These are phyloP conservation scores for Fusarium miscanthi DNA, from an alignment of 2,329 filamentous ascomycete species.

Conservation along the genomic window DNA sequence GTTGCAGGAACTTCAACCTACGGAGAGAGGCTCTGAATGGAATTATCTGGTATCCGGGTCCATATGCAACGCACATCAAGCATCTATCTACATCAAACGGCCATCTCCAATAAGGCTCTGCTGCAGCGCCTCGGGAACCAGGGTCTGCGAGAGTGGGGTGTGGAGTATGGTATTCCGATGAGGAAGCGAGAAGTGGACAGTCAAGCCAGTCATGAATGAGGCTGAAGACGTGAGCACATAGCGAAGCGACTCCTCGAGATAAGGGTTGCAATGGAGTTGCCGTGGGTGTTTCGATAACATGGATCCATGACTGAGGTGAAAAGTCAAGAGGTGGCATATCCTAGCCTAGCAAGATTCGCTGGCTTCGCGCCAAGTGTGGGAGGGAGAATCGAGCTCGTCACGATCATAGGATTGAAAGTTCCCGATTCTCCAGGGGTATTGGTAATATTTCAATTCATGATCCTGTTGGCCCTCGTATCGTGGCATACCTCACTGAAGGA, in stretches of 20 bases:
- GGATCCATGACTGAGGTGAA: constrained; percentile 1
- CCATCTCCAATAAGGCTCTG: constrained; percentile 38
- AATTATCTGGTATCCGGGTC: constrained; percentile 17
- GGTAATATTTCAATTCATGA: constrained; percentile 7
- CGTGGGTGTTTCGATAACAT: constrained; percentile 22
- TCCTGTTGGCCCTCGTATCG: constrained; percentile 2
- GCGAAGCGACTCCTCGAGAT: constrained; percentile 3
- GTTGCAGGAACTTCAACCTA: constrained; percentile 3
- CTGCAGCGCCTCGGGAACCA: constrained; percentile 28
- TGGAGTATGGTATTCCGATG: constrained; percentile 17
- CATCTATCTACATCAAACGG: constrained; percentile 24
- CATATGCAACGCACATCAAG: constrained; percentile 31
- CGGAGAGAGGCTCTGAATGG: constrained; percentile 20
- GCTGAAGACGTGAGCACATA: constrained; percentile 24
- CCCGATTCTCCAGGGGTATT: not conserved
- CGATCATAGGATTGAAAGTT: not conserved
- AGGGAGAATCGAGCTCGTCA: not conserved
- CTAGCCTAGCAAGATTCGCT: not conserved
- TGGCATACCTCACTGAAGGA: not conserved
- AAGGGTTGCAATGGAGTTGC: constrained; percentile 19
- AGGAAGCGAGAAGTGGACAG: constrained; percentile 7
- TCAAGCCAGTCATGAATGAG: constrained; percentile 31
- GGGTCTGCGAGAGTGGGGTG: constrained; percentile 15
- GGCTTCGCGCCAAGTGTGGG: constrained; percentile 1
- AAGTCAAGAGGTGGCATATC: not conserved